phyloP scores from a whole-genome alignment of 2,329 filamentous ascomycete species.

The Trichoderma sp. region DNA sequence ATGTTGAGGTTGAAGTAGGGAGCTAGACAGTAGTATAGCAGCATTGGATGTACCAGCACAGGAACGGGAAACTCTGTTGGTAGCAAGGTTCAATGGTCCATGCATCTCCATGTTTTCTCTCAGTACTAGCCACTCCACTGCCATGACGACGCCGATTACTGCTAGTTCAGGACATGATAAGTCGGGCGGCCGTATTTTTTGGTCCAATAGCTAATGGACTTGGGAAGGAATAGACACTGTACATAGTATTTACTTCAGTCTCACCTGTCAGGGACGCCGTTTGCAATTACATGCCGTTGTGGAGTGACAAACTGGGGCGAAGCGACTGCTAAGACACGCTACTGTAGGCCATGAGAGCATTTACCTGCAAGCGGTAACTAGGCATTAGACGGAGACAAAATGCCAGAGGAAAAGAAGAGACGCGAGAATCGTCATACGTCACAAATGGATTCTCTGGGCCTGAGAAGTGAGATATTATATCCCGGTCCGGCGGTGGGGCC shows the following conservation, averaged over 20 bases:
- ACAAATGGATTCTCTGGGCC: neutral
- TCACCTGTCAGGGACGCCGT: constrained; percentile 12
- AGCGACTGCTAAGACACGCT: neutral
- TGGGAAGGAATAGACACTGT: neutral
- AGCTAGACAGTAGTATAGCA: constrained; percentile 3
- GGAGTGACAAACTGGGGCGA: neutral
- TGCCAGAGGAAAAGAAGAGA: neutral
- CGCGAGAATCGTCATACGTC: neutral
- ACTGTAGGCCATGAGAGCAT: constrained; percentile 11
- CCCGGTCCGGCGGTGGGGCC: neutral
- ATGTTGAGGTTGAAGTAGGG: neutral
- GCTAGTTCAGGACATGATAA: neutral
- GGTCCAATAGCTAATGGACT: neutral
- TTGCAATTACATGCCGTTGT: neutral
- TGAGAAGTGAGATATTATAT: neutral
- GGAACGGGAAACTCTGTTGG: neutral
- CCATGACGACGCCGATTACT: neutral
- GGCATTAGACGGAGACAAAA: neutral
- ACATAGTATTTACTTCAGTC: neutral
- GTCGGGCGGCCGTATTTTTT: neutral
- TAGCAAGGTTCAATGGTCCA: too few relatives aligned
- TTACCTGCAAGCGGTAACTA: constrained; percentile 12
- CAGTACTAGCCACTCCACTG: neutral
- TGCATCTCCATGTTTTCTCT: neutral
- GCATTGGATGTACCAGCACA: neutral